Evolutionary conservation across 768 basidiomycete species (phyloP), one percentile per base, ranked within the genome.

Genomic region (Phylloporus arenicola): DNA sequence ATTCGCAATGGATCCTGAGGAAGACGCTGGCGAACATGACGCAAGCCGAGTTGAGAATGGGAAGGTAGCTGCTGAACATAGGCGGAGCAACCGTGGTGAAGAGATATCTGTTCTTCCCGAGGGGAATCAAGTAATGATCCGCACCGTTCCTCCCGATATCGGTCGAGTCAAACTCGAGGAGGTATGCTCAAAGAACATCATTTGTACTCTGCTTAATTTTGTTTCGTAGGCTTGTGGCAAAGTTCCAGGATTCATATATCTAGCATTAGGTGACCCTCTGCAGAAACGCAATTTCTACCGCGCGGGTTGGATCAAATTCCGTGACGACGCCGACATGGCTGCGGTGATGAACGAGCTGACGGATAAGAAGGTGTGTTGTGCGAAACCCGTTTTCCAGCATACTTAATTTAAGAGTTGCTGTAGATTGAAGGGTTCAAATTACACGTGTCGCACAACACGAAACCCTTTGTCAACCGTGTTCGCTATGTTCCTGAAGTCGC

Each of bases 341-440:
- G 60, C 70, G 14, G 84, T 89, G 6, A 80, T 94, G 70, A 60
- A 73, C 34, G 84, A 88, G 58, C 59, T 97, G 41, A 79, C 87
- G 46, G 89, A 92, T 58, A 86, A 85, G 64, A 94, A 93, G 82
- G 94, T 91, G 56, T 44, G 51, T 38, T 47, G 24, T 20, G 47
- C 43, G 43, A 43, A 16, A 43, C n/a, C 31, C 34, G 38, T 34
- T 29, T 27, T 50, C 44, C 27, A 34, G 47, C 44, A 37, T 27
- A n/a, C 20, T 52, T 47, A 44, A 48, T 46, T 40, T 40, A 40
- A 50, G 27, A 48, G 53, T 20, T 54, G 50, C 20, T 43, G 44
- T 59, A 96, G 93, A 90, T 97, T 63, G 91, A 94, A 65, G 89
- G 87, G 49, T 96, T 97, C 76, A 94, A 92, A 62, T 74, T 96